These are phyloP conservation scores for Aspergillus vadensis DNA, from an alignment of 2,329 filamentous ascomycete species.

Conservation along the genomic window DNA sequence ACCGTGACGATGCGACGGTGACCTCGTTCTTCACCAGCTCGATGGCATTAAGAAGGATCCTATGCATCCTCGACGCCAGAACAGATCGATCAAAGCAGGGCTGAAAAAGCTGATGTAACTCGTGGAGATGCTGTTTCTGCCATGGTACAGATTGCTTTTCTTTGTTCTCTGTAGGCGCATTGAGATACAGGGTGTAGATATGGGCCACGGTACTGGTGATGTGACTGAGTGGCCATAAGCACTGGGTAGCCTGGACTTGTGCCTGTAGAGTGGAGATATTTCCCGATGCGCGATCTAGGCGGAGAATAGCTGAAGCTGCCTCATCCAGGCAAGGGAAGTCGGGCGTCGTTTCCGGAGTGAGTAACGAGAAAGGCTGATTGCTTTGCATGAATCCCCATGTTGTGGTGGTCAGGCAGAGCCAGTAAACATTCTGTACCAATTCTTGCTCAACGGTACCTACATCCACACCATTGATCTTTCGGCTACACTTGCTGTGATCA, in stretches of 20 bases:
- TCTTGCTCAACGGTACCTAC: conserved; percentile 46
- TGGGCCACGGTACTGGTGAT: conserved; percentile 10
- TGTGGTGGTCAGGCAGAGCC: conserved; percentile 43
- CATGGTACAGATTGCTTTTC: not conserved
- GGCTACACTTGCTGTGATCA: conserved; percentile 29
- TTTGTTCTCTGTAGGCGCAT: not conserved
- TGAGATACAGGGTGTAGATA: conserved; percentile 7
- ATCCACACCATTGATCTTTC: conserved; percentile 45
- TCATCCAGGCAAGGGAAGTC: conserved; percentile 26
- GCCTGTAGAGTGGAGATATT: conserved; percentile 18
- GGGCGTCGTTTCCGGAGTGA: conserved; percentile 17
- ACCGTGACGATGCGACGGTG: not conserved
- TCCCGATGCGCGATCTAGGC: conserved; percentile 20
- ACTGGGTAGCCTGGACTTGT: conserved; percentile 7
- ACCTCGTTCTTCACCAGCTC: conserved; percentile 1
- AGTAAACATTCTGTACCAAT: conserved; percentile 43
- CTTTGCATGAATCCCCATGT: conserved; percentile 45
- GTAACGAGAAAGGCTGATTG: conserved; percentile 26
- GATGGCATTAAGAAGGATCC: conserved; percentile 10
- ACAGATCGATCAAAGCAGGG: conserved; percentile 1
- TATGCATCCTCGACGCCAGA: conserved; percentile 1
- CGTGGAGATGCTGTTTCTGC: conserved; percentile 11
- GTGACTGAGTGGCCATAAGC: conserved; percentile 12
- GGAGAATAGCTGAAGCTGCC: conserved; percentile 19
- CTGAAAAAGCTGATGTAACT: conserved; percentile 11